Evolutionary conservation across 1,139 yeast genomes (phyloP), one percentile per base, ranked within the genome.

Genomic region (Zygosaccharomyces sapae): DNA sequence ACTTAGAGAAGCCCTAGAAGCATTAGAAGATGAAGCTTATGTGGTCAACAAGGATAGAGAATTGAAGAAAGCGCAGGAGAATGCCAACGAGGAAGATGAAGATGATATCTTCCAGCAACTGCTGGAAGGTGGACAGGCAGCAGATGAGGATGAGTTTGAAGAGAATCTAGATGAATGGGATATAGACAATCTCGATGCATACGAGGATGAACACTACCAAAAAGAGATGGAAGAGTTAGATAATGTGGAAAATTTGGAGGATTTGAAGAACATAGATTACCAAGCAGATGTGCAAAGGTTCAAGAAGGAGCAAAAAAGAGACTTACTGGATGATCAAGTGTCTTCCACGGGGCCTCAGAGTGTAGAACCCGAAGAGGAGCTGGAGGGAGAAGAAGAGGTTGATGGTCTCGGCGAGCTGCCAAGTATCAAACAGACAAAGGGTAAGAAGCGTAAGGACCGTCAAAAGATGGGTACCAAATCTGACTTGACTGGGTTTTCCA

Each of bases 11-110:
- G 95, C 86, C 1, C 70, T 92, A 54, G 96, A 85, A 61, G 98
- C 98, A 0, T 74, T 92, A 48, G 97, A 94, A 39, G 97, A 92
- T 63, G 98, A 92, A 55, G 97, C 88, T 8, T 92, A 86, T 62
- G 81, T 89, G 16, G 86, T 78, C 38, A 78, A 74, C 52, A 75
- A 66, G 3, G 75, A 67, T 10, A 49, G 61, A 5, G 62, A 48
- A 3, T 62, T 63, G 12, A 50, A 50, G 18, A 45, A 40, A 16
- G 53, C 13, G n/a, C 31, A 86, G 48, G 95, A 87, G 33, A 95
- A 87, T 61, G 95, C 87, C 54, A 94, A 83, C 8, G 88, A 82
- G 57, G 79, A 84, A 5, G 77, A 63, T 13, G 81, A 74, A 10
- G 83, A 74, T n/a, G 86, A 80, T 45, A 59, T 83, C 7, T 84